phyloP scores from a whole-genome alignment of 805 yeast species.

The Candida ponderosae region DNA sequence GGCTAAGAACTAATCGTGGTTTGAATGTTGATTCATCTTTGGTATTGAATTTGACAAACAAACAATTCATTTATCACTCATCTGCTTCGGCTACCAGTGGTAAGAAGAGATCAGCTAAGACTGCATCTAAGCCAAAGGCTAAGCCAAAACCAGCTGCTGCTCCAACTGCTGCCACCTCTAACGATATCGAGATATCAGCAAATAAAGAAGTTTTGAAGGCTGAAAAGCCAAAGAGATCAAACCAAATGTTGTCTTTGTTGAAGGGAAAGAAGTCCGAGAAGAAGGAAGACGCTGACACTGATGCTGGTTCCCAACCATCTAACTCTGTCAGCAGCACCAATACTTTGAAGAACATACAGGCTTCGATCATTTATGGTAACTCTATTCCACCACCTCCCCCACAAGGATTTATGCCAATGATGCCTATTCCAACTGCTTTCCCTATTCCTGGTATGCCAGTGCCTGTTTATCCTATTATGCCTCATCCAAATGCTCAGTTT shows the following conservation, averaged over 20 bases:
- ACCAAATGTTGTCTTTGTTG: slow-evolving; percentile 37
- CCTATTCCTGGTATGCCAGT: slow-evolving; percentile 1
- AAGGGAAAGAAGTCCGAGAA: slow-evolving; percentile 23
- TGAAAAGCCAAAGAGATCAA: slow-evolving; percentile 24
- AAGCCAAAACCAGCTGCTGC: slow-evolving; percentile 1
- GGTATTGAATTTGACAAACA: slow-evolving; percentile 67
- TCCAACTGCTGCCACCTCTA: slow-evolving; percentile 2
- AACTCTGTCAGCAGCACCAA: slow-evolving; percentile 11
- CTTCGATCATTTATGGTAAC: slow-evolving; percentile 18
- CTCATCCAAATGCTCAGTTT: slow-evolving; percentile 2
- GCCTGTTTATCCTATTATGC: slow-evolving; percentile 7
- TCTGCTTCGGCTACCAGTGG: slow-evolving; percentile 46
- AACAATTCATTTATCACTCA: slow-evolving; percentile 72
- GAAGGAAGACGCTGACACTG: slow-evolving; percentile 8
- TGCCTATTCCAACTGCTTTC: neutral
- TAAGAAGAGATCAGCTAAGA: slow-evolving; percentile 21
- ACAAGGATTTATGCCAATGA: neutral
- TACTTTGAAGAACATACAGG: slow-evolving; percentile 9
- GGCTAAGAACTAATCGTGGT: slow-evolving; percentile 74
- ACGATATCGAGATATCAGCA: slow-evolving; percentile 1
- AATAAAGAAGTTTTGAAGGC: slow-evolving; percentile 10
- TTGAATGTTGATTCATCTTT: slow-evolving; percentile 73
- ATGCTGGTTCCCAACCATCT: slow-evolving; percentile 22
- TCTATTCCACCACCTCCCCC: slow-evolving; percentile 4
- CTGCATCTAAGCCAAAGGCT: slow-evolving; percentile 12